These are phyloP conservation scores for Striga hermonthica DNA, from an alignment of 305 asterid species.

Conservation along the genomic window DNA sequence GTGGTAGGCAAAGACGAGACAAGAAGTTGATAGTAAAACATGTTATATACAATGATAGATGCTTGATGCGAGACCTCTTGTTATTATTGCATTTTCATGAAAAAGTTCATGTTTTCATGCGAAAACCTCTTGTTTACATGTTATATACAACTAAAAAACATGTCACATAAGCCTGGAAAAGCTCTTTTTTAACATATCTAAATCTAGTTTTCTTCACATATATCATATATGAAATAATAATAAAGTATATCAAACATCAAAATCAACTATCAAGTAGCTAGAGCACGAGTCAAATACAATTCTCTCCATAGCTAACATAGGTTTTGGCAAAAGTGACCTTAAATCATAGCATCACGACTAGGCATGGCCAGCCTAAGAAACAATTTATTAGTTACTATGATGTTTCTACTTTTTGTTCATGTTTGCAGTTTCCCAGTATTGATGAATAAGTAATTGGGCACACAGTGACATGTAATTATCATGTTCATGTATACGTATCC, in stretches of 20 bases:
- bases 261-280: not conserved
- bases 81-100: too few relatives aligned
- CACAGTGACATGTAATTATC: not conserved
- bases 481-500: too few relatives aligned
- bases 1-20: too few relatives aligned
- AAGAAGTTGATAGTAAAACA: too few relatives aligned
- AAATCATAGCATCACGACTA: not conserved
- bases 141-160: too few relatives aligned
- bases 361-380: not conserved
- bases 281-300: not conserved
- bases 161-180: too few relatives aligned
- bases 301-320: too few relatives aligned
- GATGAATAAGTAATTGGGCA: slow-evolving; percentile 3
- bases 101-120: too few relatives aligned
- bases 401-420: slow-evolving; percentile 2
- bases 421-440: slow-evolving; percentile 7
- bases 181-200: not conserved
- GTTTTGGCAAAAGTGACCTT: not conserved
- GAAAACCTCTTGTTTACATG: too few relatives aligned
- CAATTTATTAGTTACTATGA: not conserved
- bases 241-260: not conserved
- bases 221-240: not conserved
- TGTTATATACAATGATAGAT: too few relatives aligned
- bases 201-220: not conserved
- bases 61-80: too few relatives aligned